Base-by-base conservation (phyloP, 306 rosid species). In the Fragaria nilgerrensis region DNA sequence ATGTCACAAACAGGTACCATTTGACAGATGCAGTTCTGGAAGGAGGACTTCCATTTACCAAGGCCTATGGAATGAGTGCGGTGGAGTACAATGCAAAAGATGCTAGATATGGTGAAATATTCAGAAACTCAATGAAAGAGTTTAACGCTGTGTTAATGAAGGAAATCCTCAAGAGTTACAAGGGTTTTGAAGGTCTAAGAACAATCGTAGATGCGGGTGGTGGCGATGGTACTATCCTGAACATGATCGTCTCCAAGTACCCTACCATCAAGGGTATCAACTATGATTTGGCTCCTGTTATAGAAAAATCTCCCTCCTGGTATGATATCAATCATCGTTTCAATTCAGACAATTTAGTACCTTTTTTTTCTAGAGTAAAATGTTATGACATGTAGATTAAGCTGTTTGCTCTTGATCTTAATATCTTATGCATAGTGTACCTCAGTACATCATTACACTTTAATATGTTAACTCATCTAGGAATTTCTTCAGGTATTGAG, bases 21-120 rank as follows among this genome's bases (percentile, higher is more conserved):
- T 79, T 79, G 78, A 65, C 65, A 45, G 83, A 83, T 34, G 83
- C 71, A 70, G 71, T 75, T 79, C 22, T 75, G 74, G 83, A 70
- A 55, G 75, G 86, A 62, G 78, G 70, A 13, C 41, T 70, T 53
- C 83, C 86, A 53, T 79, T 61, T 72, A 11, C 55, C 36, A 47
- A 10, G 62, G 81, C 62, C 43, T 50, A 76, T 45, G 81, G 83
- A 37, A 71, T 34, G 83, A 27, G 39, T 12, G 2, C 25, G 70
- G 65, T 63, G 10, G 83, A 70, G 34, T 75, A 63, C 52, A 20
- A 43, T 4, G 37, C 72, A 7, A 83, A 56, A 32, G 86, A 79
- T 36, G 81, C 16, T 4, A 75, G 68, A 71, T 37, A 56, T 62
- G 44, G 53, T 17, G 81, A 72, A 48, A 7, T 52, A 48, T 75